phyloP scores from a whole-genome alignment of 2,329 filamentous ascomycete genomes.

The Ceratocystis ficicola region DNA sequence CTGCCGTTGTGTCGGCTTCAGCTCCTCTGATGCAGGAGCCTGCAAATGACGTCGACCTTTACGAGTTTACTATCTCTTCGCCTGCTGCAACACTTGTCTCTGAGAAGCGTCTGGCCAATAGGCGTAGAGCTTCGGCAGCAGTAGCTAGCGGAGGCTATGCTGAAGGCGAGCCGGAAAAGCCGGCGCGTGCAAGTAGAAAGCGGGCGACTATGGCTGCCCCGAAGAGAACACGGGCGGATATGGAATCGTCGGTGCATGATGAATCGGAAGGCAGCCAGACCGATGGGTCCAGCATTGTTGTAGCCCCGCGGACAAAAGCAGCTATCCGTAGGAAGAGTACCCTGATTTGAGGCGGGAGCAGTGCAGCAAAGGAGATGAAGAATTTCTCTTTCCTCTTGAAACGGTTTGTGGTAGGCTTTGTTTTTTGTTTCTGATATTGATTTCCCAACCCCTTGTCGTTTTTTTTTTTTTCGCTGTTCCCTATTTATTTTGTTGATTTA shows the following conservation, averaged over 20 bases:
- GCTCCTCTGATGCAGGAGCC: conserved; percentile 5
- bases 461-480: neutral
- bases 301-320: conserved; percentile 15
- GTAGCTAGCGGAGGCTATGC: neutral
- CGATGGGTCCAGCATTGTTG: conserved; percentile 1
- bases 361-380: neutral
- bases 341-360: conserved; percentile 14
- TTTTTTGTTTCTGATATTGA: conserved; percentile 3
- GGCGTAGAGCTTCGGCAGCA: conserved; percentile 18
- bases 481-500: conserved; percentile 13
- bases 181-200: conserved; percentile 11
- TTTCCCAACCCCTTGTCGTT: neutral
- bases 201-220: conserved; percentile 19
- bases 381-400: neutral
- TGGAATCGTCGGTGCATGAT: conserved; percentile 20
- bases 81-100: conserved; percentile 26
- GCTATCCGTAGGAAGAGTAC: conserved; percentile 21
- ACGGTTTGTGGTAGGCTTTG: neutral
- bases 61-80: conserved; percentile 43
- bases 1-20: neutral
- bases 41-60: conserved; percentile 34
- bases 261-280: conserved; percentile 24
- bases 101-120: conserved; percentile 24
- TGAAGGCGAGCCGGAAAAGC: conserved; percentile 12
- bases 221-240: conserved; percentile 19